Percentiles rank a stretch among this genome's conserved stretches.
Conservation (phyloP, 2,329 filamentous ascomycete genomes). For the Calonectria hongkongensis region DNA sequence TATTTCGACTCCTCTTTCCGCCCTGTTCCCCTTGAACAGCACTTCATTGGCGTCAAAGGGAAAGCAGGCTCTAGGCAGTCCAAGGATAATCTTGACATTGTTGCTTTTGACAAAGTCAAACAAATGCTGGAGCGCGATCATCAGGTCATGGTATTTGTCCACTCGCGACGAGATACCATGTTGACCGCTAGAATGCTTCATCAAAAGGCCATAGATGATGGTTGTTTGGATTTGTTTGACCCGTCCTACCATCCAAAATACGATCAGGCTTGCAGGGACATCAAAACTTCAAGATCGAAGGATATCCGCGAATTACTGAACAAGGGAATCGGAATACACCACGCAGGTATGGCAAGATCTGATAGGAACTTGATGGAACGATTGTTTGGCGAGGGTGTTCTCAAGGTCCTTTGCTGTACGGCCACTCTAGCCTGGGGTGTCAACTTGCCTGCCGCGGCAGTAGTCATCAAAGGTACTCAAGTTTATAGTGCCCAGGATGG, state of each 20-base stretch:
- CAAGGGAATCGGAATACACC: constrained; percentile 95
- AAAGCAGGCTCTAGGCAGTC: constrained; percentile 88
- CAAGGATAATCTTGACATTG: constrained; percentile 90
- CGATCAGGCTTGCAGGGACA: constrained; percentile 85
- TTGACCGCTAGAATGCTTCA: constrained; percentile 89
- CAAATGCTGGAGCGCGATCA: constrained; percentile 95
- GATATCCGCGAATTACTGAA: constrained; percentile 92
- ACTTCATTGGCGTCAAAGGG: constrained; percentile 97
- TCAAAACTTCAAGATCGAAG: constrained; percentile 88
- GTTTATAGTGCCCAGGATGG: constrained; percentile 97
- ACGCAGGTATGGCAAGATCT: constrained; percentile 95
- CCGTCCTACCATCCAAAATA: constrained; percentile 86
- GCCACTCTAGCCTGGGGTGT: constrained; percentile 99
- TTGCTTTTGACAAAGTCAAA: constrained; percentile 94
- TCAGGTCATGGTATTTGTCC: constrained; percentile 99
- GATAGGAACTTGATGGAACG: constrained; percentile 97
- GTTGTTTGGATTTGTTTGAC: constrained; percentile 88
- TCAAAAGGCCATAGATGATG: constrained; percentile 89
- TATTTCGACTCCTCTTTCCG: constrained; percentile 98
- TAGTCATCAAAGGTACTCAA: constrained; percentile 98
- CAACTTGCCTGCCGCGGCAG: constrained; percentile 96
- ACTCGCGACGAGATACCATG: constrained; percentile 95
- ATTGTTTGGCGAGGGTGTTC: constrained; percentile 91
- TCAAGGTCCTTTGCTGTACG: constrained; percentile 98
- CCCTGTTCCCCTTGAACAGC: constrained; percentile 95